Percentiles rank a stretch among this genome's conserved stretches.
phyloP scores from a whole-genome alignment of 1,284 basidiomycete genomes.

The Microbotryum violaceum region DNA sequence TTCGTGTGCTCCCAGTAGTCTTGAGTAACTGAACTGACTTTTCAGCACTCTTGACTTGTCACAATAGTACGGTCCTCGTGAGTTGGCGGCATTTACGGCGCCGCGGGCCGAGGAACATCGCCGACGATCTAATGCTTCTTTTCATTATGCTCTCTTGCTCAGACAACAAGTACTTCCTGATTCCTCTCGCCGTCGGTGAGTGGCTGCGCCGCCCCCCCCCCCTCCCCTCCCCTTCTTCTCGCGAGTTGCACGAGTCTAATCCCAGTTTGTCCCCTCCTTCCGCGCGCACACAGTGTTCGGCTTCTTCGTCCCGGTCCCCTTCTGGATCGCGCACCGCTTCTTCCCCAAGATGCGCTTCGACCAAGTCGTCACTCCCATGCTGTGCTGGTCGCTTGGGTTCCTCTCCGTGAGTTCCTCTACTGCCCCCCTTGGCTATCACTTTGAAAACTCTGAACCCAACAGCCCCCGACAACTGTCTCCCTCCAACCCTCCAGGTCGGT shows the following conservation, averaged over 20 bases:
- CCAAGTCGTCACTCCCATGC: slow-evolving; percentile 15
- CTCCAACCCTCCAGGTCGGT: slow-evolving; percentile 13
- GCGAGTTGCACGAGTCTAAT: slow-evolving; percentile 30
- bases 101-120: no score
- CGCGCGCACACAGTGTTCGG: slow-evolving; percentile 36
- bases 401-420: not conserved
- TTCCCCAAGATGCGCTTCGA: slow-evolving; percentile 43
- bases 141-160: no score
- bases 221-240: slow-evolving; percentile 41
- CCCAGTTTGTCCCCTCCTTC: slow-evolving; percentile 48
- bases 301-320: slow-evolving; percentile 49
- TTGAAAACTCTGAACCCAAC: no score
- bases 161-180: not conserved
- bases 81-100: no score
- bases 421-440: no score
- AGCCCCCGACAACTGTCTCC: slow-evolving; percentile 1
- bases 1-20: no score
- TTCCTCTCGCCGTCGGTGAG: not conserved
- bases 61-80: no score
- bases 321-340: slow-evolving; percentile 48
- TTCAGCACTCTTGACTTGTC: no score
- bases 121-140: no score
- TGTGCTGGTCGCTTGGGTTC: not conserved
- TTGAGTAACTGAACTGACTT: no score
- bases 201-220: no score